These are phyloP conservation scores for Cytospora piceicola DNA, from an alignment of 2,329 filamentous ascomycete species.

Conservation along the genomic window DNA sequence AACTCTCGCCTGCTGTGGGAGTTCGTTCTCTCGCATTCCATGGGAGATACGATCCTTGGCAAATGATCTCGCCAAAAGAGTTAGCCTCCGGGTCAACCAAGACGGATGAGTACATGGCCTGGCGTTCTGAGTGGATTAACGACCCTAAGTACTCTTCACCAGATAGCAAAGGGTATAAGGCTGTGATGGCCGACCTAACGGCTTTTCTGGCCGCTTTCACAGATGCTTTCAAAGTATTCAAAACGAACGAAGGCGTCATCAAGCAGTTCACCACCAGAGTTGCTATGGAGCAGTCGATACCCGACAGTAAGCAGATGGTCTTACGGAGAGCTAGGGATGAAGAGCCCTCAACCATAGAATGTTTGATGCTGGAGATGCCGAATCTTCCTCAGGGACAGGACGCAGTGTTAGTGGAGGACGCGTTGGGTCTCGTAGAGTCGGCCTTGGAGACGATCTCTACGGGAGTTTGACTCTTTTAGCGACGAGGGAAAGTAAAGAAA, in stretches of 20 bases:
- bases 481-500: background rate
- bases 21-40: slow-evolving; percentile 27
- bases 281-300: background rate
- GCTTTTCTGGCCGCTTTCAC: slow-evolving; percentile 30
- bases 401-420: slow-evolving; percentile 19
- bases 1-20: slow-evolving; percentile 23
- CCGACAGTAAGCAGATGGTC: slow-evolving; percentile 21
- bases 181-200: slow-evolving; percentile 28
- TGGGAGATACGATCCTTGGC: slow-evolving; percentile 24
- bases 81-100: background rate
- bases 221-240: slow-evolving; percentile 8
- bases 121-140: slow-evolving; percentile 13
- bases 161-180: slow-evolving; percentile 23
- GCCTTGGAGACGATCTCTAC: background rate
- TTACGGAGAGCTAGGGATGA: background rate
- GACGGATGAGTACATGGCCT: slow-evolving; percentile 19
- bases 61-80: slow-evolving; percentile 21
- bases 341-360: slow-evolving; percentile 21
- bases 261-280: slow-evolving; percentile 8
- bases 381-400: background rate
- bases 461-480: background rate
- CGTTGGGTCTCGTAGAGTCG: slow-evolving; percentile 5
- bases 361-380: slow-evolving; percentile 18
- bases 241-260: background rate
- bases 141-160: background rate